phyloP scores from a whole-genome alignment of 179 eudicot genomes.

The Beta lomatogona region DNA sequence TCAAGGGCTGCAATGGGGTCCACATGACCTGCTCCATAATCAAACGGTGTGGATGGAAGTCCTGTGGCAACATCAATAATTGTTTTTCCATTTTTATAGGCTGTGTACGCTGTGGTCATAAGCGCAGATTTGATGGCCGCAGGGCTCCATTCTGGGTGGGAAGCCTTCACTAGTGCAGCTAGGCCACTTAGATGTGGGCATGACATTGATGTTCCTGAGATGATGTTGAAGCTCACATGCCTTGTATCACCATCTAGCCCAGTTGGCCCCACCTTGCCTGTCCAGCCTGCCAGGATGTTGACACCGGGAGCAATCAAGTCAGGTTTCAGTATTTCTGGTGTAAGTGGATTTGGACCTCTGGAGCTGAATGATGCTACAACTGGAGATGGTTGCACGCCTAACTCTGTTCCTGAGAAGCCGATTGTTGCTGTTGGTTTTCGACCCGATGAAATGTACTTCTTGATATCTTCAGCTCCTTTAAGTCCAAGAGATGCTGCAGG shows the following conservation, averaged over 20 bases:
- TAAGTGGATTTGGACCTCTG: conserved; percentile 78
- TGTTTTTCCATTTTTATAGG: conserved; percentile 49
- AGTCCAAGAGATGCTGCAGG: conserved; percentile 66
- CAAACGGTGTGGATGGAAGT: conserved; percentile 65
- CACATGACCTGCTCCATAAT: conserved; percentile 79
- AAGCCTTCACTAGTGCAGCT: conserved; percentile 70
- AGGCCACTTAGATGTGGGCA: conserved; percentile 92
- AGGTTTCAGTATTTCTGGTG: conserved; percentile 78
- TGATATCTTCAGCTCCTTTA: conserved; percentile 59
- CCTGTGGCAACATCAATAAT: conserved; percentile 68
- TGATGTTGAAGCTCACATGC: conserved; percentile 70
- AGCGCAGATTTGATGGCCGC: conserved; percentile 79
- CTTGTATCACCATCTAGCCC: conserved; percentile 52
- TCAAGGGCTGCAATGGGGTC: conserved; percentile 69
- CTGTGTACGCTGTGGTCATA: conserved; percentile 81
- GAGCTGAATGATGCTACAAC: conserved; percentile 80
- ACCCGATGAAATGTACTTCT: conserved; percentile 50
- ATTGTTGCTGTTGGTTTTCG: conserved; percentile 52
- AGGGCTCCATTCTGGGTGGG: conserved; percentile 82
- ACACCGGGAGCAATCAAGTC: conserved; percentile 91
- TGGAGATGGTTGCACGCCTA: conserved; percentile 81
- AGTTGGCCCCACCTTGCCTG: conserved; percentile 62
- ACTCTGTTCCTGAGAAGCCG: conserved; percentile 49
- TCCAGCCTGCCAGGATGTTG: conserved; percentile 86
- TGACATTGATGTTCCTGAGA: conserved; percentile 92